These are phyloP conservation scores for Auriscalpium orientale DNA, from an alignment of 768 basidiomycete species.

Conservation along the genomic window DNA sequence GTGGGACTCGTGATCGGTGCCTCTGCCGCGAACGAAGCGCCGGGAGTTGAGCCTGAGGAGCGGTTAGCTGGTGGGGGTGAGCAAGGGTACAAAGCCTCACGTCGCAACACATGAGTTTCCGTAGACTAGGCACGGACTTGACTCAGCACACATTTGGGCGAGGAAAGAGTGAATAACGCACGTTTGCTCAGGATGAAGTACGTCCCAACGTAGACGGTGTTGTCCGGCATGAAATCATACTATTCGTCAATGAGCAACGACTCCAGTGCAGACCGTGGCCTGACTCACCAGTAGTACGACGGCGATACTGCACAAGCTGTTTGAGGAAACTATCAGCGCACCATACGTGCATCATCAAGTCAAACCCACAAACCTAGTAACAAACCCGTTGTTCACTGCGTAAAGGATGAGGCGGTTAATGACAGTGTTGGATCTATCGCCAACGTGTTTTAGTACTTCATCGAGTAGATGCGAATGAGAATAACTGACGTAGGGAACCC, in stretches of 20 bases:
- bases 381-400: conserved; percentile 51
- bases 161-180: background rate
- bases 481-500: conserved; percentile 34
- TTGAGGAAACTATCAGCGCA: background rate
- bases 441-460: background rate
- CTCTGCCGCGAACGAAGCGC: conserved; percentile 13
- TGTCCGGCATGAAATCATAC: conserved; percentile 48
- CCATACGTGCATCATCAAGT: too few relatives aligned
- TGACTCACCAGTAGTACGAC: conserved; percentile 49
- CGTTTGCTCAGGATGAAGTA: conserved; percentile 61
- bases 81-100: background rate
- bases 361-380: conserved; percentile 39
- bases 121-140: conserved; percentile 5
- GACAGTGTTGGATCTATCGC: conserved; percentile 45
- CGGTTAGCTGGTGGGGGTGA: background rate
- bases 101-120: conserved; percentile 15
- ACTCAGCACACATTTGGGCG: background rate
- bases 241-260: conserved; percentile 18
- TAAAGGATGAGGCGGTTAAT: conserved; percentile 50
- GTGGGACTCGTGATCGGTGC: conserved; percentile 8
- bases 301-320: conserved; percentile 37
- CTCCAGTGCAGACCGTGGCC: background rate
- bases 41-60: conserved; percentile 8
- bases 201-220: conserved; percentile 51
- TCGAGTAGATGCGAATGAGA: background rate